Percentiles rank a stretch among this genome's conserved stretches.
phyloP scores from a whole-genome alignment of 1,284 basidiomycete genomes.

The Trichosporon inkin region DNA sequence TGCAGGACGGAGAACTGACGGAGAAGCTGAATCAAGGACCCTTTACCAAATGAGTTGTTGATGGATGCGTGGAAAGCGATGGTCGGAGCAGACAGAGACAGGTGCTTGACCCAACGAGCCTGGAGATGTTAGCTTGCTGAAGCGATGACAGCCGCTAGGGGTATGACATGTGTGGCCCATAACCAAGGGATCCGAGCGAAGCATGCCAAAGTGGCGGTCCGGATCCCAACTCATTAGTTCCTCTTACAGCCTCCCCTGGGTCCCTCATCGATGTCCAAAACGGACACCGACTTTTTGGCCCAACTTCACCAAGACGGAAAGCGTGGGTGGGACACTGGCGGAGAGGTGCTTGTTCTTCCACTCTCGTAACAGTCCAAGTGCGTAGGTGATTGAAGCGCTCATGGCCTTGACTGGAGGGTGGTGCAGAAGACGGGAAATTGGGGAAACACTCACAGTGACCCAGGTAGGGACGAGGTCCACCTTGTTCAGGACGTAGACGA shows the following conservation, averaged over 20 bases:
- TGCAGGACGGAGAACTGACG: constrained; percentile 96
- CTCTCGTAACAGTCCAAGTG: constrained; percentile 58
- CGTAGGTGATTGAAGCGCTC: constrained; percentile 42
- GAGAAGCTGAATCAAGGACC: constrained; percentile 92
- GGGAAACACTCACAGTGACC: constrained; percentile 76
- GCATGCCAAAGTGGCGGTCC: constrained; percentile 27
- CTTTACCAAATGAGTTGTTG: constrained; percentile 98
- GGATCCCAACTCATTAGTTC: constrained; percentile 53
- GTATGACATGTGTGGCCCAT: constrained; percentile 40
- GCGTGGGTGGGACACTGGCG: constrained; percentile 49
- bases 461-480: constrained; percentile 97
- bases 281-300: constrained; percentile 39
- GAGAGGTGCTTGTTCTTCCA: constrained; percentile 57
- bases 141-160: constrained; percentile 6
- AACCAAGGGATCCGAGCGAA: constrained; percentile 52
- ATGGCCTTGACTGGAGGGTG: constrained; percentile 56
- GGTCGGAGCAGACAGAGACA: constrained; percentile 90
- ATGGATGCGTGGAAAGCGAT: constrained; percentile 98
- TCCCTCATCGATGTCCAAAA: constrained; percentile 48
- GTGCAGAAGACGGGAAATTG: neutral
- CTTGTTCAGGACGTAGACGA: constrained; percentile 96
- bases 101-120: constrained; percentile 95
- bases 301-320: constrained; percentile 43
- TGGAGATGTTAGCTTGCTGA: constrained; percentile 45
- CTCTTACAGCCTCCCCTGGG: constrained; percentile 39